Evolutionary conservation across 768 basidiomycete species (phyloP), one percentile per base, ranked within the genome.

Genomic region (Goffeauzyma gilvescens): DNA sequence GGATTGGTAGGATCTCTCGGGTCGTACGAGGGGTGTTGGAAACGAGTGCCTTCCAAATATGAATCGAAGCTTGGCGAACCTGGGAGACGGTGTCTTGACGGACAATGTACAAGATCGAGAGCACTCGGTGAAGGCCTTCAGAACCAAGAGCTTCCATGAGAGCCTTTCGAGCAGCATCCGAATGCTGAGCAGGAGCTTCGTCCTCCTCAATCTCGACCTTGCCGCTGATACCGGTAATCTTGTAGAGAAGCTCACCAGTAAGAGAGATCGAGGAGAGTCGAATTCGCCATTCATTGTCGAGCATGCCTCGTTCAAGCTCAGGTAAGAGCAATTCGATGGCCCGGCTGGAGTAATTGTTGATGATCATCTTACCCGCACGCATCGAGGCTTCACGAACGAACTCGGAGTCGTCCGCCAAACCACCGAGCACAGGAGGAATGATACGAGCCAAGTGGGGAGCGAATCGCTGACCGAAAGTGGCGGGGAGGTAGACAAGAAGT

Each of bases 1-100:
- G 73, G 44, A 86, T 76, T 2, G 82, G 78, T 32, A 98, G 69
- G 46, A 96, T 80, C 60, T 96, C 90, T 48, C 87, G 78, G 15
- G 62, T 58, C 7, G 58, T 60, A 81, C 83, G 81, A 49, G 26
- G 53, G 7, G 40, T 50, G 44, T 49, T 96, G 60, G 85, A 75
- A 8, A 98, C 89, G 49, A 96, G 70, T 4, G 86, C 90, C 65
- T 96, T 96, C 93, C 93, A 98, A 50, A 96, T 93, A 44, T 85
- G 85, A 33, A 90, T 75, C 0, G 89, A 82, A 2, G 85, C 76
- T 59, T 85, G 82, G 30, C 90, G 76, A 27, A 96, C 89, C 33
- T 78, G 73, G 31, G 75, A 76, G 51, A 93, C 83, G 10, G 81
- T 72, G 62, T 96, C 93, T 62, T 96, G 90, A 34, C 89, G 77